These are phyloP conservation scores for Phytophthora brassicae DNA, from an alignment of 352 stramenopile species.

Conservation along the genomic window DNA sequence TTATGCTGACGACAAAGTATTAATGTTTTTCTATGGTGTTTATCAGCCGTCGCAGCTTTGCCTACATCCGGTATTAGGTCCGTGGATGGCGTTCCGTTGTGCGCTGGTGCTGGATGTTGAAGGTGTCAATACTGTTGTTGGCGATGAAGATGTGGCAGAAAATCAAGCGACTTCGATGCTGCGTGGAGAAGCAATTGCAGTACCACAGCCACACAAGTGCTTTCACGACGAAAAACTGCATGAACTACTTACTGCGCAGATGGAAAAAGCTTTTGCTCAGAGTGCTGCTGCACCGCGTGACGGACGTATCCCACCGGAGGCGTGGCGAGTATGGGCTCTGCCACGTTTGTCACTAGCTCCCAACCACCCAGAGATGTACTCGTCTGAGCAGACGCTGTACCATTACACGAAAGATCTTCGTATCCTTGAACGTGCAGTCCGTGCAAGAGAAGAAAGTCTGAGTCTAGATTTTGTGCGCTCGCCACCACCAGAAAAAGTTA, in stretches of 20 bases:
- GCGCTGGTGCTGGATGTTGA: constrained; percentile 56
- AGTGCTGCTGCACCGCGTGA: constrained; percentile 30
- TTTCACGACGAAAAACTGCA: constrained; percentile 47
- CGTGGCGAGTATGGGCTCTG: constrained; percentile 59
- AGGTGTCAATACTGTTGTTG: constrained; percentile 4
- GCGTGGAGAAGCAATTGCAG: constrained; percentile 6
- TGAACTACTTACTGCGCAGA: constrained; percentile 37
- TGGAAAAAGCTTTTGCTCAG: constrained; percentile 49
- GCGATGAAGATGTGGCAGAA: constrained; percentile 7
- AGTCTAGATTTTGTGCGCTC: constrained; percentile 55
- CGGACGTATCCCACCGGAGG: constrained; percentile 38
- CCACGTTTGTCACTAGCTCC: constrained; percentile 63
- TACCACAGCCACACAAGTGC: constrained; percentile 35
- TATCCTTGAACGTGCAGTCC: constrained; percentile 41
- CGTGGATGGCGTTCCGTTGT: constrained; percentile 72
- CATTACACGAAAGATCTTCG: constrained; percentile 72
- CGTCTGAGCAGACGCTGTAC: constrained; percentile 63
- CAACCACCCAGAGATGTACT: constrained; percentile 63
- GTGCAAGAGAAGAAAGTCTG: constrained; percentile 31
- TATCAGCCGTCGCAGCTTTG: constrained; percentile 60
- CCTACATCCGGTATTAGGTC: constrained; percentile 60
- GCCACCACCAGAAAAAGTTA: constrained; percentile 28
- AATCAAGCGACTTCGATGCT: constrained; percentile 1
- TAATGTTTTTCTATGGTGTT: not conserved
- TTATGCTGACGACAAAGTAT: not conserved